Conservation (phyloP, 2,329 filamentous ascomycete species). For the Colletotrichum gigasporum region DNA sequence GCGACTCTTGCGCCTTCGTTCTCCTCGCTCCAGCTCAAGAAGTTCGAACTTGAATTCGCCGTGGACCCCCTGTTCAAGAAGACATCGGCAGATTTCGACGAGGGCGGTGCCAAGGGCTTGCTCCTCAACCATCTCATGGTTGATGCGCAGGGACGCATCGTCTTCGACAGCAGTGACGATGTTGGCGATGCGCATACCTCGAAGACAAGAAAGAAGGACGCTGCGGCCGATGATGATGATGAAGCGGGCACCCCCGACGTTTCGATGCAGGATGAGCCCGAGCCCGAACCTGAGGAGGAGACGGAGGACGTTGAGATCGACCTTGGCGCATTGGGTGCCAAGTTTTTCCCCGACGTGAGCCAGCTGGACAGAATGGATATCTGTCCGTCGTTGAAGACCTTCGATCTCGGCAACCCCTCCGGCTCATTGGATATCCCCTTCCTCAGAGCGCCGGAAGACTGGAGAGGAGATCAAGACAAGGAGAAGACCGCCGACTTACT, state of each 20-base stretch:
- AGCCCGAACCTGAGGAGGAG: constrained; percentile 50
- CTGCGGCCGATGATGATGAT: constrained; percentile 48
- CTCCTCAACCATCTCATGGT: constrained; percentile 97
- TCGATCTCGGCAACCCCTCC: constrained; percentile 88
- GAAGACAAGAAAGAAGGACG: constrained; percentile 49
- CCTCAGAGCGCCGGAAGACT: constrained; percentile 87
- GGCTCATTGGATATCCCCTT: constrained; percentile 91
- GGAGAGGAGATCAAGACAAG: constrained; percentile 76
- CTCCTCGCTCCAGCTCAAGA: constrained; percentile 89
- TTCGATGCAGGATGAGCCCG: constrained; percentile 28
- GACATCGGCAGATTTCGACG: constrained; percentile 96
- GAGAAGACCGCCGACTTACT: constrained; percentile 63
- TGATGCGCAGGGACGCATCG: constrained; percentile 88
- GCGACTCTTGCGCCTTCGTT: constrained; percentile 93
- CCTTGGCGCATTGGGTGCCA: constrained; percentile 75
- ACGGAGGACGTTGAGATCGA: constrained; percentile 75
- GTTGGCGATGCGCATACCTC: constrained; percentile 60
- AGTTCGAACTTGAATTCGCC: constrained; percentile 95
- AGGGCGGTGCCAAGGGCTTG: constrained; percentile 94
- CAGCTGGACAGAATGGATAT: constrained; percentile 87
- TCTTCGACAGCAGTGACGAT: constrained; percentile 98
- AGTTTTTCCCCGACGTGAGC: constrained; percentile 86
- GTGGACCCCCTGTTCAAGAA: constrained; percentile 99
- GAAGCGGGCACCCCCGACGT: constrained; percentile 46
- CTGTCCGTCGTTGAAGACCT: constrained; percentile 92